These are phyloP conservation scores for Candida peoriensis DNA, from an alignment of 805 yeast genomes.

Conservation along the genomic window DNA sequence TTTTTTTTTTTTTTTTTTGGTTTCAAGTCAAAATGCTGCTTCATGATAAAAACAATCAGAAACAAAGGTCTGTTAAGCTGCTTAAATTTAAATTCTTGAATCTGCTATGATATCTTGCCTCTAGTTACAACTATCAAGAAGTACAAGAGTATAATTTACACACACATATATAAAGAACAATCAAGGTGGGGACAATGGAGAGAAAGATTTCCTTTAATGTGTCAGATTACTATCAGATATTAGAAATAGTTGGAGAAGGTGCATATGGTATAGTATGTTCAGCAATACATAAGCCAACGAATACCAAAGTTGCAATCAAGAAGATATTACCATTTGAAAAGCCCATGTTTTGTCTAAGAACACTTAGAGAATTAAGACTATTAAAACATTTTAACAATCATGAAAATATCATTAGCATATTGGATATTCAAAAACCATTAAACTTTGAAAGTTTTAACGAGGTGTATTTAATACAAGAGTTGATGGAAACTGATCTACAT, in stretches of 20 bases:
- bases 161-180: too few species aligned
- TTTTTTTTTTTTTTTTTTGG: too few species aligned
- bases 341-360: conserved; percentile 61
- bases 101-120: too few species aligned
- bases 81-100: too few species aligned
- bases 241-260: conserved; percentile 68
- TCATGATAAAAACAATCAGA: too few species aligned
- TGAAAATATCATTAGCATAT: conserved; percentile 64
- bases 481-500: conserved; percentile 72
- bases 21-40: too few species aligned
- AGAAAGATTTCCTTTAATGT: conserved; percentile 58
- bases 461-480: conserved; percentile 71
- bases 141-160: too few species aligned
- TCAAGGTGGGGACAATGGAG: too few species aligned
- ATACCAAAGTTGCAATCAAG: conserved; percentile 68
- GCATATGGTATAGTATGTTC: conserved; percentile 78
- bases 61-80: too few species aligned
- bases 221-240: conserved; percentile 54
- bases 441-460: conserved; percentile 59
- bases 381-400: conserved; percentile 60
- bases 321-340: conserved; percentile 68
- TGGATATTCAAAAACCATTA: conserved; percentile 62
- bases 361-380: conserved; percentile 65
- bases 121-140: too few species aligned
- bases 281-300: conserved; percentile 58